phyloP scores from a whole-genome alignment of 768 basidiomycete genomes.

The Paxillus rubicundulus region DNA sequence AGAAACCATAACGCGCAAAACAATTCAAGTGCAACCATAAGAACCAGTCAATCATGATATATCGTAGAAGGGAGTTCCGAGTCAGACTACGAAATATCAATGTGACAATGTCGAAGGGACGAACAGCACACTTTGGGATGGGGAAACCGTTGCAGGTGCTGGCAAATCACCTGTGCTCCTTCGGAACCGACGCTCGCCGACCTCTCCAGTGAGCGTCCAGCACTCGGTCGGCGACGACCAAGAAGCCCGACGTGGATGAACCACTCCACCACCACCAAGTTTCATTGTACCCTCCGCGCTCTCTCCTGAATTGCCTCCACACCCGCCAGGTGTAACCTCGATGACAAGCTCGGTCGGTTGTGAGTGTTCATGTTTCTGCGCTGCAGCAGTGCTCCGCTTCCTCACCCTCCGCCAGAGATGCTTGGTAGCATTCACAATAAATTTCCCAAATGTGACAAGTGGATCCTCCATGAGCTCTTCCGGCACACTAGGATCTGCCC shows the following conservation, averaged over 20 bases:
- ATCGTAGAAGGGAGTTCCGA: background rate
- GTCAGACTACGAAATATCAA: background rate
- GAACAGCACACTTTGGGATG: background rate
- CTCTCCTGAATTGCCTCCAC: constrained; percentile 21
- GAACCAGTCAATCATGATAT: no score
- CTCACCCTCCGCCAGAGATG: constrained; percentile 48
- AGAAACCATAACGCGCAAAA: background rate
- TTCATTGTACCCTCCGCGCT: background rate
- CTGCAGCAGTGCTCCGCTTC: constrained; percentile 29
- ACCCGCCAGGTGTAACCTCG: constrained; percentile 26
- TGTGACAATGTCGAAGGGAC: background rate
- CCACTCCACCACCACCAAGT: constrained; percentile 5
- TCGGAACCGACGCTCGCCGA: constrained; percentile 9
- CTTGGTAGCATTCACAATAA: constrained; percentile 44
- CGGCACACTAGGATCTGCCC: constrained; percentile 21
- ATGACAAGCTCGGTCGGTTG: constrained; percentile 6
- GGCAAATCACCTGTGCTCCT: constrained; percentile 25
- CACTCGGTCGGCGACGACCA: constrained; percentile 26
- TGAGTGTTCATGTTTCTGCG: constrained; percentile 11
- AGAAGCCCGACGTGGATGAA: constrained; percentile 17
- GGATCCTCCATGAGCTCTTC: constrained; percentile 45
- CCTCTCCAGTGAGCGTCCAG: constrained; percentile 14
- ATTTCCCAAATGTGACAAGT: constrained; percentile 45
- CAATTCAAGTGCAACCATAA: background rate
- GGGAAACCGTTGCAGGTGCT: constrained; percentile 49